Base-by-base conservation (phyloP, 192 early-diverging fungal genomes). In the Martensiomyces pterosporus region DNA sequence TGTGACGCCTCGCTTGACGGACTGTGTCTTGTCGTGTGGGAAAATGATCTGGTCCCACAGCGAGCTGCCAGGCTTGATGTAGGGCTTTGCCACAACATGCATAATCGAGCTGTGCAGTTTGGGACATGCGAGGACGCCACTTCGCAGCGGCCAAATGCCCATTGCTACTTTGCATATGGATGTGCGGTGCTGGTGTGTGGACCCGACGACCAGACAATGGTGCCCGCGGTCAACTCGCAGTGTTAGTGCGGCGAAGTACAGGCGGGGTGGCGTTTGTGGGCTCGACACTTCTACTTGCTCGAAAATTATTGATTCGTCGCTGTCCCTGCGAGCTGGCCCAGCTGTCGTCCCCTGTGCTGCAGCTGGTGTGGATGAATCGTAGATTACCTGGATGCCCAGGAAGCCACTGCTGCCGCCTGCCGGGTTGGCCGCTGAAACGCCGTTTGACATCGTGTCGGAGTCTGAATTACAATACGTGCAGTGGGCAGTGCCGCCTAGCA, bases 41-140 rank as follows among this genome's bases (percentile, higher is more conserved):
- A 71, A 71, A 0, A 71, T 54, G 35, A 71, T 34, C 43, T 55
- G 39, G 23, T 71, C 68, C 68, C 68, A 71, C 33, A 71, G 49
- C 23, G 68, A 60, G 57, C 68, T 64, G 55, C 60, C 60, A 0
- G 60, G 29, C 2, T 49, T 42, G 14, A 71, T 38, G 32, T 71
- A 71, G 2, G 56, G 51, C 15, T 49, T 34, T 2, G 36, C 24
- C 2, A 27, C 29, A 1, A 68, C 53, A 15, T 51, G 38, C 4
- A 24, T 44, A 22, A 67, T 39, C 27, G 46, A 40, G 13, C 32
- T 14, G 47, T 59, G 56, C 26, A 52, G 50, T 18, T 32, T 35
- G 9, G 51, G 51, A 5, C 50, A n/a, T 32, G 5, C 29, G 6
- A 5, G 6, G 29, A 12, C 29, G 6, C 29, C 29, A 12, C 29